These are phyloP conservation scores for Emydomyces testavorans DNA, from an alignment of 2,329 filamentous ascomycete genomes.

Conservation along the genomic window DNA sequence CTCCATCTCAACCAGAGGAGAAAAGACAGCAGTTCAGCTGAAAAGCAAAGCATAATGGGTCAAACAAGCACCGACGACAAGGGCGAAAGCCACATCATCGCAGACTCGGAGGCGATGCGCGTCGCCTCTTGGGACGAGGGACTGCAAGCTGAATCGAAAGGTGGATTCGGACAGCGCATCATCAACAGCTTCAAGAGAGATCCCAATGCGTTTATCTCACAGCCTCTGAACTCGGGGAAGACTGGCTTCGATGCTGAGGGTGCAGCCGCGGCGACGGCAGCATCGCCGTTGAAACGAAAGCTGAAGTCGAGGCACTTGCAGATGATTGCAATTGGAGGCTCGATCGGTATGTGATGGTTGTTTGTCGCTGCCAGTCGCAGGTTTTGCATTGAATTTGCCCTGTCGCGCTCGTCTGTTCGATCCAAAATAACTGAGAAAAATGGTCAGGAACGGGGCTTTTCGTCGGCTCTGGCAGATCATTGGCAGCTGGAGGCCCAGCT, in stretches of 20 bases:
- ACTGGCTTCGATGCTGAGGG: constrained; percentile 21
- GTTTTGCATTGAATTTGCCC: background rate
- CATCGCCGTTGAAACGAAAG: constrained; percentile 20
- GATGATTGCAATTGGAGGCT: constrained; percentile 20
- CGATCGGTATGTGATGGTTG: constrained; percentile 12
- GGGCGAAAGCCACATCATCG: constrained; percentile 9
- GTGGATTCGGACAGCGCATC: constrained; percentile 14
- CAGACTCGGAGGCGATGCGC: constrained; percentile 8
- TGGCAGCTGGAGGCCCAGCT: constrained; percentile 63
- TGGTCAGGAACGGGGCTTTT: constrained; percentile 62
- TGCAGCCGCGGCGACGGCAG: constrained; percentile 21
- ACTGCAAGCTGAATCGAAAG: constrained; percentile 1
- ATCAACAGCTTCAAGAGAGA: constrained; percentile 24
- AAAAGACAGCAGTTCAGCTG: background rate
- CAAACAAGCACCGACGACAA: background rate
- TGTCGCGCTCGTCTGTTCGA: background rate
- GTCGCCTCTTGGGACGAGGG: constrained; percentile 9
- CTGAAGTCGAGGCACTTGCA: constrained; percentile 23
- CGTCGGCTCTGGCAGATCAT: constrained; percentile 64
- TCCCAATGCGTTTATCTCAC: constrained; percentile 20
- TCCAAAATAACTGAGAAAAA: background rate
- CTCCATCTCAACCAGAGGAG: background rate
- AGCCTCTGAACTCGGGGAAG: constrained; percentile 14
- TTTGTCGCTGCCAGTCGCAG: background rate
- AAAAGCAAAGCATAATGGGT: background rate